Conservation (phyloP, 805 yeast species). For the Myxozyma mucilagina region DNA sequence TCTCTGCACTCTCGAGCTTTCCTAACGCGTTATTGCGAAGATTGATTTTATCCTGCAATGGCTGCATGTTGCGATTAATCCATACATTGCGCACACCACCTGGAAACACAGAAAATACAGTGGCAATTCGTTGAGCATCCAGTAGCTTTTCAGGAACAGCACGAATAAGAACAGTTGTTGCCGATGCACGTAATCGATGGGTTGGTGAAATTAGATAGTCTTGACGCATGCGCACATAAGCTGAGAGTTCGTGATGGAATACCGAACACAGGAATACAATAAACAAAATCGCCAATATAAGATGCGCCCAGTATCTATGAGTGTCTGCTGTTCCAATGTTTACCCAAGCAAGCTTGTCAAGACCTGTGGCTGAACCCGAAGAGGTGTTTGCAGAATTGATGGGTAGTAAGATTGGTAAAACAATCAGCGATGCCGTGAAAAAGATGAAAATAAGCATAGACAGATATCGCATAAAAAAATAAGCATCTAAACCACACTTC, state of each 20-base stretch:
- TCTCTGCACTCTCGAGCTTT: conserved; percentile 46
- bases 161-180: conserved; percentile 64
- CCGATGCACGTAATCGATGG: conserved; percentile 35
- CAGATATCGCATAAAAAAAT: conserved; percentile 80
- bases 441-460: conserved; percentile 56
- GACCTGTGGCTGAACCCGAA: conserved; percentile 44
- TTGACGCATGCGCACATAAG: conserved; percentile 53
- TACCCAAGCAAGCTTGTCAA: conserved; percentile 72
- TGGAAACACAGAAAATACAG: conserved; percentile 55
- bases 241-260: conserved; percentile 56
- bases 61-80: conserved; percentile 53
- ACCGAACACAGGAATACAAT: conserved; percentile 58
- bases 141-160: conserved; percentile 57
- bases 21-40: conserved; percentile 39
- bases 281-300: conserved; percentile 57
- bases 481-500: conserved; percentile 91
- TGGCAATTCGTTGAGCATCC: conserved; percentile 53
- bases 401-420: conserved; percentile 73
- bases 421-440: conserved; percentile 54
- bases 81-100: conserved; percentile 60
- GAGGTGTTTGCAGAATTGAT: conserved; percentile 48
- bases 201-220: conserved; percentile 40
- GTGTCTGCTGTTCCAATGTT: conserved; percentile 60
- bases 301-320: conserved; percentile 58
- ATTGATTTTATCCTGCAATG: conserved; percentile 41